Evolutionary conservation across 352 stramenopile species (phyloP).

Genomic region (Pythium vanterpoolii): DNA sequence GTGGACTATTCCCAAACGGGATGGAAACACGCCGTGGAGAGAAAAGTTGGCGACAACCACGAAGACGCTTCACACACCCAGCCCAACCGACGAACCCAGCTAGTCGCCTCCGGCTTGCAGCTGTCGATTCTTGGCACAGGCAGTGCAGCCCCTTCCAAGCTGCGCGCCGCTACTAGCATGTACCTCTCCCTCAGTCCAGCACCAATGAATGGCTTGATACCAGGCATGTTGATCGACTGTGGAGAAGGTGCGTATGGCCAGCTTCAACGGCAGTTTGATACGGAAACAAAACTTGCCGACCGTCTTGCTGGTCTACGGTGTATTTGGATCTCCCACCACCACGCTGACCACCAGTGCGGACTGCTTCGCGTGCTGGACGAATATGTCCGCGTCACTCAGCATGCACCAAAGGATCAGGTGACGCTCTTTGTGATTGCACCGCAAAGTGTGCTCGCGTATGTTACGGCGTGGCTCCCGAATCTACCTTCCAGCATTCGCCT

Average conservation of each 20-base stretch:
- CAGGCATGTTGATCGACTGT: constrained; percentile 90
- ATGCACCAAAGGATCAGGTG: not conserved
- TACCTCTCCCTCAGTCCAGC: constrained; percentile 62
- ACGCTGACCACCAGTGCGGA: constrained; percentile 96
- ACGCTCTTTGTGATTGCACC: constrained; percentile 47
- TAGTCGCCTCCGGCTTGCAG: not conserved
- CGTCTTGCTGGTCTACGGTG: constrained; percentile 72
- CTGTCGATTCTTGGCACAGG: constrained; percentile 95
- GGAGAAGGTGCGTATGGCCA: constrained; percentile 95
- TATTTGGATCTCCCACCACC: constrained; percentile 96
- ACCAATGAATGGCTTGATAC: not conserved
- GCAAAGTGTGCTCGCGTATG: constrained; percentile 53
- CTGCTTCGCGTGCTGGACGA: constrained; percentile 89
- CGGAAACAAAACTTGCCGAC: constrained; percentile 15
- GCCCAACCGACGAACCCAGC: not conserved
- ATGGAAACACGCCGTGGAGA: constrained; percentile 25
- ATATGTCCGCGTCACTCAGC: constrained; percentile 31
- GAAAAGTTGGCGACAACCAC: constrained; percentile 12
- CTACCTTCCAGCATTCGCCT: constrained; percentile 30
- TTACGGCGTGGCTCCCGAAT: constrained; percentile 41
- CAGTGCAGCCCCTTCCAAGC: constrained; percentile 95
- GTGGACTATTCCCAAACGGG: constrained; percentile 44
- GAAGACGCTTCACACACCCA: not conserved
- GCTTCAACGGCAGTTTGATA: constrained; percentile 66
- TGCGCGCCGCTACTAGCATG: constrained; percentile 95